Evolutionary conservation across 2,329 filamentous ascomycete genomes (phyloP).

Genomic region (Diaporthe australafricana): DNA sequence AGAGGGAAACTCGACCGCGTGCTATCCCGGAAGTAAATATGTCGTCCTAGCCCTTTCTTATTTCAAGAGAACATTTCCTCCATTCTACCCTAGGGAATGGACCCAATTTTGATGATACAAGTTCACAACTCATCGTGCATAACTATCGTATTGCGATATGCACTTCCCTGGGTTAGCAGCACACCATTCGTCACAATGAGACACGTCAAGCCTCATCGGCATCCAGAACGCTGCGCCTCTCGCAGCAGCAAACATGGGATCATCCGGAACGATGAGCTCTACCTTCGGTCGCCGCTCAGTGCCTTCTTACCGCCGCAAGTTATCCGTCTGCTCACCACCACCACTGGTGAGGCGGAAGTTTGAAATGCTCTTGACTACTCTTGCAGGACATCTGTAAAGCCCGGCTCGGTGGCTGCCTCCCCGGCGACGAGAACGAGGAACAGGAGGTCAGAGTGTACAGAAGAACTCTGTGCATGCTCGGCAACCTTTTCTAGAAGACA

Average conservation of each 20-base stretch:
- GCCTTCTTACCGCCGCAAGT: background rate
- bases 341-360: background rate
- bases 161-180: background rate
- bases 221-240: slow-evolving; percentile 7
- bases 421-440: background rate
- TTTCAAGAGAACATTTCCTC: background rate
- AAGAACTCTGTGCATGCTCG: background rate
- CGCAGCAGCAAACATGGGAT: background rate
- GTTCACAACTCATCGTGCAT: background rate
- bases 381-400: background rate
- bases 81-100: background rate
- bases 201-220: background rate
- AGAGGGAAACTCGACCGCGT: too few relatives aligned
- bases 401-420: background rate
- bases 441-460: background rate
- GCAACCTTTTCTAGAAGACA: background rate
- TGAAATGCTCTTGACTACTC: background rate
- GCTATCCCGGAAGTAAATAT: background rate
- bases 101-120: background rate
- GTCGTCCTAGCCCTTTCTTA: background rate
- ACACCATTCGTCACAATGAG: background rate
- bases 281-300: background rate
- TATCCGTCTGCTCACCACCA: background rate
- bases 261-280: background rate
- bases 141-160: background rate